Conservation (phyloP, 2,329 filamentous ascomycete genomes). For the Apiospora sp. region DNA sequence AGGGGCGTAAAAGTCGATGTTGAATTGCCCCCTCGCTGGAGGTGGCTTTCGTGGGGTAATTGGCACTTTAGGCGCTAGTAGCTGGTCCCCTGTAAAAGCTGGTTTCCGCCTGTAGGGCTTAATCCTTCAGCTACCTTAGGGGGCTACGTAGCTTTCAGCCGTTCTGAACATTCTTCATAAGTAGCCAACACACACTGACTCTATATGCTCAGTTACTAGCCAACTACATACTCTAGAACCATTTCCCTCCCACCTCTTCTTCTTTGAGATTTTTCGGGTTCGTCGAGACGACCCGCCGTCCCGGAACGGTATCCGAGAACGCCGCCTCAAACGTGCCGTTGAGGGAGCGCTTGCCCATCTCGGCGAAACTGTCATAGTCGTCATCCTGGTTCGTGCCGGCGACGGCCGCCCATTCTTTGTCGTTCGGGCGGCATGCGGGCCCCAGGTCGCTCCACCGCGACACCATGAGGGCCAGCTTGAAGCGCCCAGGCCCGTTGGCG, state of each 20-base stretch:
- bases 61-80: no score
- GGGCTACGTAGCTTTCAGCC: no score
- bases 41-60: no score
- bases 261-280: not conserved
- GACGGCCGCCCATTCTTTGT: conserved; percentile 8
- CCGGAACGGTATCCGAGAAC: conserved; percentile 13
- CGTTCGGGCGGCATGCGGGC: conserved; percentile 1
- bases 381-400: not conserved
- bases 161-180: no score
- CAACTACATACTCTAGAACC: not conserved
- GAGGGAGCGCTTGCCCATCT: conserved; percentile 21
- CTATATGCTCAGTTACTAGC: no score
- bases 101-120: no score
- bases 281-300: conserved; percentile 1
- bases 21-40: no score
- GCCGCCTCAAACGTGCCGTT: conserved; percentile 17
- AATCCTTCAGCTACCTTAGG: no score
- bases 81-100: no score
- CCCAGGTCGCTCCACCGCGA: conserved; percentile 22
- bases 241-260: not conserved
- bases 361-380: conserved; percentile 7
- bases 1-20: no score
- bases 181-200: no score
- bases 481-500: conserved; percentile 14
- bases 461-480: conserved; percentile 15